A percentile compares a stretch with the other conserved stretches of the same genome.
Evolutionary conservation across 495 filamentous ascomycete genomes (phyloP).

Genomic region (Xylaria intraflava): DNA sequence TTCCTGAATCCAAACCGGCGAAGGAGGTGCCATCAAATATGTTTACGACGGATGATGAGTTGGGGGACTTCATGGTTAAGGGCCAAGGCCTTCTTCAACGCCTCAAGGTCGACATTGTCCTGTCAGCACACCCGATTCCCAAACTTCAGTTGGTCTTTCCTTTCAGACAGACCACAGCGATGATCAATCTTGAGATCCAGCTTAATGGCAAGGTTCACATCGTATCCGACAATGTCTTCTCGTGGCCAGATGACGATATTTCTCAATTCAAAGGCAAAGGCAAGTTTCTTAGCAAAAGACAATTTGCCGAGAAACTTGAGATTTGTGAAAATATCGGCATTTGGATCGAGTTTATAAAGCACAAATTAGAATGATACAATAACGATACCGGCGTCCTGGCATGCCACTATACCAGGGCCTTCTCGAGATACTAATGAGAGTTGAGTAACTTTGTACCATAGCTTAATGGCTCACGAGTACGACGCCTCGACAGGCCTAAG

Average conservation of each 20-base stretch:
- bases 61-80: conserved; percentile 26
- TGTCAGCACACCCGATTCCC: conserved; percentile 41
- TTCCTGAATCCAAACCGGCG: neutral
- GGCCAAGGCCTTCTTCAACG: neutral
- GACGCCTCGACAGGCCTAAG: neutral
- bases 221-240: conserved; percentile 36
- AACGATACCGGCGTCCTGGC: neutral
- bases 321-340: conserved; percentile 20
- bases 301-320: conserved; percentile 22
- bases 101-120: conserved; percentile 41
- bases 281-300: neutral
- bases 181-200: conserved; percentile 52
- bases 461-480: neutral
- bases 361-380: conserved; percentile 9
- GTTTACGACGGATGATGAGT: conserved; percentile 28
- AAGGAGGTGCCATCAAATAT: neutral
- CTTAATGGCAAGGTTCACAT: conserved; percentile 53
- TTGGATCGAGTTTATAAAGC: conserved; percentile 24
- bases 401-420: neutral
- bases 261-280: conserved; percentile 5
- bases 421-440: neutral
- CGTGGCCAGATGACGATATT: conserved; percentile 10
- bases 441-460: neutral
- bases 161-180: conserved; percentile 33
- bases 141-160: conserved; percentile 47